phyloP scores from a whole-genome alignment of 1,139 yeast genomes.

The Zygosaccharomyces pseudobailii region DNA sequence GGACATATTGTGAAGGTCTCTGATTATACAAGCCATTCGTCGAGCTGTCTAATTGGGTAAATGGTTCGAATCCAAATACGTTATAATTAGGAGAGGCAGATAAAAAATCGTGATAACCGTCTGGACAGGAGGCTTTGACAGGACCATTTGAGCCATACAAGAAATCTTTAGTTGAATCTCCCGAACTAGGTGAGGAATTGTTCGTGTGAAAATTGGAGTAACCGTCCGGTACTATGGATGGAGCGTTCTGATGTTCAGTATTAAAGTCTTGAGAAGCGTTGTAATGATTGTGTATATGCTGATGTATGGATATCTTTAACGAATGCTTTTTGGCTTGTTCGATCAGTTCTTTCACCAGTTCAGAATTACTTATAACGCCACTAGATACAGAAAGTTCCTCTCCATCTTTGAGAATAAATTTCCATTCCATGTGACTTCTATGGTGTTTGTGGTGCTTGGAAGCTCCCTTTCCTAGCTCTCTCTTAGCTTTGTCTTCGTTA shows the following conservation, averaged over 20 bases:
- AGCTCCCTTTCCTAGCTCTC: background rate
- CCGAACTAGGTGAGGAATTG: constrained; percentile 34
- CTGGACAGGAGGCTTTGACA: constrained; percentile 1
- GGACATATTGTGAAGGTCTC: constrained; percentile 3
- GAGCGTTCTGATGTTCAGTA: background rate
- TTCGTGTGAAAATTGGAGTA: background rate
- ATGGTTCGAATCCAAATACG: constrained; percentile 20
- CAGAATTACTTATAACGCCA: constrained; percentile 50
- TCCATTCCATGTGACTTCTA: constrained; percentile 37
- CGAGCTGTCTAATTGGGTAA: constrained; percentile 14
- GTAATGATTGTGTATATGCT: constrained; percentile 65
- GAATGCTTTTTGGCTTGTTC: constrained; percentile 58
- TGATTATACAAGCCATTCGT: background rate
- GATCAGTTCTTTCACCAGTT: constrained; percentile 51
- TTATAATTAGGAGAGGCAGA: constrained; percentile 23
- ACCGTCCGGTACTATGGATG: background rate
- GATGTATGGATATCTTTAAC: constrained; percentile 69
- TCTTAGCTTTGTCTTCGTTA: background rate
- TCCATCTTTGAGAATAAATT: constrained; percentile 37
- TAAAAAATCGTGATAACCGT: constrained; percentile 19
- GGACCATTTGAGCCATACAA: constrained; percentile 1
- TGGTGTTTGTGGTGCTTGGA: background rate
- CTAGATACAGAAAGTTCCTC: constrained; percentile 36
- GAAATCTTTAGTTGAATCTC: constrained; percentile 39
- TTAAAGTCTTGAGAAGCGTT: constrained; percentile 8